These are phyloP conservation scores for Tilletia setariae DNA, from an alignment of 1,284 basidiomycete genomes.

Conservation along the genomic window DNA sequence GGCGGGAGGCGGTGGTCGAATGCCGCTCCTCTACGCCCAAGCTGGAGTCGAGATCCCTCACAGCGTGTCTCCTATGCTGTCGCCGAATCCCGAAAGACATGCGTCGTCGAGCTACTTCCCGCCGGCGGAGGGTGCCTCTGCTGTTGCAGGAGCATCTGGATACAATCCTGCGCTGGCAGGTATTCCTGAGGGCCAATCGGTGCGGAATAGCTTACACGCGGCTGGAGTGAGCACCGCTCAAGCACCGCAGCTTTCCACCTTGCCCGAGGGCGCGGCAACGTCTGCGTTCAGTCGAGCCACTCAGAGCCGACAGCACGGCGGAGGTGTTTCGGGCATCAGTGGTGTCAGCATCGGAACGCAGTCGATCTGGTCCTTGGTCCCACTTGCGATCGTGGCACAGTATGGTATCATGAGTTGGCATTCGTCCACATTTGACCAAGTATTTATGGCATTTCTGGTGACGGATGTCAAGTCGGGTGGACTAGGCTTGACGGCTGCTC, in stretches of 20 bases:
- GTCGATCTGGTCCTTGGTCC: slow-evolving; percentile 42
- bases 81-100: slow-evolving; percentile 13
- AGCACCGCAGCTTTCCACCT: slow-evolving; percentile 18
- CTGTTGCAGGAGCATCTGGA: not conserved
- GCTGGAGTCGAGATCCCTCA: slow-evolving; percentile 36
- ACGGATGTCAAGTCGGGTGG: slow-evolving; percentile 50
- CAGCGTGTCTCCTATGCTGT: slow-evolving; percentile 22
- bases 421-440: slow-evolving; percentile 53
- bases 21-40: slow-evolving; percentile 43
- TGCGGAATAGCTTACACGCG: slow-evolving; percentile 11
- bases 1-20: slow-evolving; percentile 22
- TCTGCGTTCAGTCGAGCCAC: slow-evolving; percentile 20
- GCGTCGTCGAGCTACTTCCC: too few species aligned
- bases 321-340: slow-evolving; percentile 13
- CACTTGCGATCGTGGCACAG: slow-evolving; percentile 49
- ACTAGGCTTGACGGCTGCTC: slow-evolving; percentile 50
- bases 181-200: slow-evolving; percentile 32
- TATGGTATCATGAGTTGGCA: slow-evolving; percentile 52
- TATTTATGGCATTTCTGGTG: slow-evolving; percentile 54
- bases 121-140: not conserved
- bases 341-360: not conserved
- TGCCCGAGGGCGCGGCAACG: slow-evolving; percentile 12
- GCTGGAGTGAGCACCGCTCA: slow-evolving; percentile 19
- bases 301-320: slow-evolving; percentile 14
- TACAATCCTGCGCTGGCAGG: slow-evolving; percentile 45